Base-by-base conservation (phyloP, 305 asterid species). In the Solanum aculeatissimum region DNA sequence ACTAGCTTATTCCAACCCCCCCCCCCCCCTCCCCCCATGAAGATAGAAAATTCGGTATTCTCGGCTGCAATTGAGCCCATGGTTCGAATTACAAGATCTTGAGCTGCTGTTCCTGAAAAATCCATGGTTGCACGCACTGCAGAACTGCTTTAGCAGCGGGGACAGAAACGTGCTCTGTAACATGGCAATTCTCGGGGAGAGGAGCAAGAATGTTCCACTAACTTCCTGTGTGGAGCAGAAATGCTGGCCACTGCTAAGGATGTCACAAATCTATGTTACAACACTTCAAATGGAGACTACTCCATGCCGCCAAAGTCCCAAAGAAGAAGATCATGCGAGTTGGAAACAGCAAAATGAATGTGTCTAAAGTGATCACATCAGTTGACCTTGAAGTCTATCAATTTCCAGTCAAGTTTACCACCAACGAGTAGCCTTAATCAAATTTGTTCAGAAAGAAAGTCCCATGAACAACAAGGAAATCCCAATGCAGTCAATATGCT, bases 401-500 rank as follows among this genome's bases (percentile, higher is more conserved):
- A 9, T 74, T 70, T 86, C 84, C 83, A 45, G 45, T 68, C 84
- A 83, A 75, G 42, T 75, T 80, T 32, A 3, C 57, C 70, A 32
- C 66, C 80, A 42, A 54, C 32, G 82, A 51, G 49, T 78, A 53
- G 29, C 82, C 8, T 51, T 16, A 9, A 18, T 51, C 45, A 18
- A 51, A 78, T 49, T 78, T 9, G 15, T 49, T 78, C 49, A 60
- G 58, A n/a, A 29, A 27, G 51, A 43, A 70, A 47, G 42, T 42
- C 42, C 12, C 40, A 69, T 45, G 77, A 3, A 35, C 84, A 49
- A 83, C 27, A 51, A 63, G 54, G 27, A 57, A 66, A 81, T 45
- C 42, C 68, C 66, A 85, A 18, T 87, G 89, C 84, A 79, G 88
- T 74, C 49, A 45, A 81, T 87, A 87, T 68, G 89, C 80, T 87